Evolutionary conservation across 768 basidiomycete genomes (phyloP).

Genomic region (Tricholoma terreum): DNA sequence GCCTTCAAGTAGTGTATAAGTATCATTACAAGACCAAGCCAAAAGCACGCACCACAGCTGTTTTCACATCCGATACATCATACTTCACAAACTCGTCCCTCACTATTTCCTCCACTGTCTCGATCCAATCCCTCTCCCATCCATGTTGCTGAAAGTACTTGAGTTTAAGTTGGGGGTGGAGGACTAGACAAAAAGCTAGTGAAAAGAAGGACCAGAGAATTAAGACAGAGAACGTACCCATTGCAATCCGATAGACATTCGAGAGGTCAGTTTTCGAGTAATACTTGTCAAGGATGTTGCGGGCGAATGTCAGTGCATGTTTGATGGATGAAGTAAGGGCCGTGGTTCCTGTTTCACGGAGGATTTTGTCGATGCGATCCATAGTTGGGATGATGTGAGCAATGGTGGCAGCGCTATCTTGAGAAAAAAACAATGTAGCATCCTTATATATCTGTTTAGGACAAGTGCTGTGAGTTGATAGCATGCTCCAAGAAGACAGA

Average conservation of each 20-base stretch:
- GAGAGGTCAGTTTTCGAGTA: constrained; percentile 22
- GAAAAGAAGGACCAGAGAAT: not conserved
- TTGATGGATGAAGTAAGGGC: constrained; percentile 14
- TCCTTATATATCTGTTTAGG: constrained; percentile 2
- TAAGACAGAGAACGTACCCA: constrained; percentile 20
- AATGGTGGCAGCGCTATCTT: not conserved
- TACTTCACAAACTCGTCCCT: constrained; percentile 9
- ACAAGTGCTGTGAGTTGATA: not conserved
- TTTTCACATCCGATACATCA: too few species aligned
- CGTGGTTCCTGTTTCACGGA: not conserved
- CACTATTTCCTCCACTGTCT: constrained; percentile 15
- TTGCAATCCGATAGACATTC: constrained; percentile 24
- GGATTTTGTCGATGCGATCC: too few species aligned
- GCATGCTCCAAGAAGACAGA: not conserved
- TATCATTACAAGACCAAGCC: too few species aligned
- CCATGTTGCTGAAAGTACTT: constrained; percentile 24
- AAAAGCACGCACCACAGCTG: too few species aligned
- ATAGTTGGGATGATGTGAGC: not conserved
- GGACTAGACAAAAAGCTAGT: constrained; percentile 32
- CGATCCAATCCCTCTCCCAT: constrained; percentile 27
- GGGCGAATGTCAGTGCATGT: constrained; percentile 15
- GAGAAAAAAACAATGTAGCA: constrained; percentile 2
- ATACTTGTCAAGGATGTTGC: constrained; percentile 25
- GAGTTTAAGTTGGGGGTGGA: constrained; percentile 12
- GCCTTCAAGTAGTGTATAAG: too few species aligned